Percentiles rank a stretch among this genome's conserved stretches.
phyloP scores from a whole-genome alignment of 257 asterid genomes.

The Ehretia macrophylla region DNA sequence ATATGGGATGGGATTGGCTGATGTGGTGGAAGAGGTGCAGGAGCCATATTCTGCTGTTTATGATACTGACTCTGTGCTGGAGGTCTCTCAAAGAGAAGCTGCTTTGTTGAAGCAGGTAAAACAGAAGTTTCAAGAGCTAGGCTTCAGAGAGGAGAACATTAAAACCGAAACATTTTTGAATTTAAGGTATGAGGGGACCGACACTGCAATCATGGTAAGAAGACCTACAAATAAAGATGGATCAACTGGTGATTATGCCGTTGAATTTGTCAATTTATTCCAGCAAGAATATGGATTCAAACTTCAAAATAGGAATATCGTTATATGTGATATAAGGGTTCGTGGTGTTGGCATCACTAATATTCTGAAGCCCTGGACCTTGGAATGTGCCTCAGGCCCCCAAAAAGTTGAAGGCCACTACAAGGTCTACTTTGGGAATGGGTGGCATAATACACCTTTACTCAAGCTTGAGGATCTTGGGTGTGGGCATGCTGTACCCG shows the following conservation, averaged over 20 bases:
- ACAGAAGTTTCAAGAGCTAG: constrained; percentile 63
- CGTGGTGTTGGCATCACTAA: constrained; percentile 91
- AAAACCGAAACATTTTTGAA: constrained; percentile 72
- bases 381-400: constrained; percentile 35
- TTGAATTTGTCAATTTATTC: constrained; percentile 68
- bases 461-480: constrained; percentile 68
- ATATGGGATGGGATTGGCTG: constrained; percentile 98
- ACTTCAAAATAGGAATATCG: constrained; percentile 71
- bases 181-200: constrained; percentile 94
- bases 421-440: constrained; percentile 61
- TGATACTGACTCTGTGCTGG: constrained; percentile 60
- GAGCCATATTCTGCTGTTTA: constrained; percentile 87
- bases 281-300: constrained; percentile 91
- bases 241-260: constrained; percentile 69
- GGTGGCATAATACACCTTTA: constrained; percentile 75
- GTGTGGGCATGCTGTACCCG: constrained; percentile 55
- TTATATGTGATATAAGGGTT: constrained; percentile 86
- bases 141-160: constrained; percentile 67
- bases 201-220: constrained; percentile 89
- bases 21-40: constrained; percentile 91
- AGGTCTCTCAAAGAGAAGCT: constrained; percentile 61
- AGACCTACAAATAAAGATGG: constrained; percentile 45
- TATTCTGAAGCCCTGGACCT: constrained; percentile 62
- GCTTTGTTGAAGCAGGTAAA: constrained; percentile 53
- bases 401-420: constrained; percentile 43